Evolutionary conservation across 208 protist genomes (phyloP), one percentile per base, ranked within the genome.

Genomic region (Vickermania ingenoplastis): DNA sequence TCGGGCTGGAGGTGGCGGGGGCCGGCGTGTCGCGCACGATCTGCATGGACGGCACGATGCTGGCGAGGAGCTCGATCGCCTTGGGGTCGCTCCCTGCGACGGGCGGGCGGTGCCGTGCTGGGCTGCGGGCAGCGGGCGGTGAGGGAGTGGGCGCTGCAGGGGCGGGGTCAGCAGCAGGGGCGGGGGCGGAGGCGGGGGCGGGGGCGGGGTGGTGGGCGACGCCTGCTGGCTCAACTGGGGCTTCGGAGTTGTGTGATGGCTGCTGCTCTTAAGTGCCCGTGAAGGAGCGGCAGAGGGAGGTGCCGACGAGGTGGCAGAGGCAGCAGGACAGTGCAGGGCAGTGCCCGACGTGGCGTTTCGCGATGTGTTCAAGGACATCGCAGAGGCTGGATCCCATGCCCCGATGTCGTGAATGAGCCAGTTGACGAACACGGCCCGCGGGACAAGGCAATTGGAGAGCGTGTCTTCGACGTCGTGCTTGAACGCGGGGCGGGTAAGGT

Each of bases 401-500:
- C 84, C 53, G 29, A 86, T 71, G 41, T 90, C 80, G 21, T 52
- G 59, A 22, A 81, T 29, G 28, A 93, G 31, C 82, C 86, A 93
- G 56, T 73, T 66, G 28, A 90, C 66, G 24, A 93, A 59, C 69
- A 77, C 75, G 31, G 76, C 53, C 45, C 82, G 73, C 17, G 82
- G 67, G 45, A 93, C 77, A 31, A 93, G 73, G 64, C 79, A 87
- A 26, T 67, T 63, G 25, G 77, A 53, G 24, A 93, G 74, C 41
- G 89, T 59, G 26, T 83, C 69, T 25, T 75, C 72, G 2, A 93
- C 75, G 41, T 91, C 75, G 48, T 70, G 49, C 70, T 86, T 83
- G 72, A 84, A 93, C 61, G 74, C 69, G 26, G 86, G 81, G 11
- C 83, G 74, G 63, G 83, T 61, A 14, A 82, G 64, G 66, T 90